Evolutionary conservation across 148 eudicot species (phyloP), one percentile per base, ranked within the genome.

Genomic region (Cornus florida): DNA sequence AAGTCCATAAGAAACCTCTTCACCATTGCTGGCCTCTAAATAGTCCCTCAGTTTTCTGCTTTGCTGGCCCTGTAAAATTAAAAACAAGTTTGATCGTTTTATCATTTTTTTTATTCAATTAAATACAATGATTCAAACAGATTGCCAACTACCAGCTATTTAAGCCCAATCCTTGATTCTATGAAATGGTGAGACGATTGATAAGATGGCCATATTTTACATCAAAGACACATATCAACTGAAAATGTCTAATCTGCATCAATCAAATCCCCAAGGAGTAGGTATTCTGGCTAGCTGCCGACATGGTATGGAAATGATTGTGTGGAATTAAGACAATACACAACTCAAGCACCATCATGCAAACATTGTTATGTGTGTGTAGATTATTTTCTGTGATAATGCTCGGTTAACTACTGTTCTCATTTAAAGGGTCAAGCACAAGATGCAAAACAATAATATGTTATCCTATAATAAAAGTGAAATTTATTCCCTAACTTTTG

Each of bases 1-100:
- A 39, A 94, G 86, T 41, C 93, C 95, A 80, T 88, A 88, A 59
- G 91, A 84, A 77, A 72, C 86, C 70, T 79, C 91, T 75, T 66
- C 82, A 3, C 75, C 82, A 16, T 80, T 85, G 76, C 70, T 81
- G 62, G 77, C 82, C 70, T 87, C 78, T 10, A 59, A 32, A 38
- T 78, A 62, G 62, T 69, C 72, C 79, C 82, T 87, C 35, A 84
- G 71, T 80, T 73, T 85, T 81, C 81, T 88, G 17, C 57, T 77
- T 46, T 68, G 32, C 82, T 81, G 83, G 62, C 82, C 91, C 96
- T 90, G 82, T 77, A 81, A 43, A 43, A 22, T 46, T 6, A 80
- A 71, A 28, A 13, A 70, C 41, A 77, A 13, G 71, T 39, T 31
- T 23, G 59, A 77, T 66, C 74, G 57, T 7, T 10, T 35, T 35